Conservation (phyloP, 176 grass and related monocot species). For the Microstegium vimineum region DNA sequence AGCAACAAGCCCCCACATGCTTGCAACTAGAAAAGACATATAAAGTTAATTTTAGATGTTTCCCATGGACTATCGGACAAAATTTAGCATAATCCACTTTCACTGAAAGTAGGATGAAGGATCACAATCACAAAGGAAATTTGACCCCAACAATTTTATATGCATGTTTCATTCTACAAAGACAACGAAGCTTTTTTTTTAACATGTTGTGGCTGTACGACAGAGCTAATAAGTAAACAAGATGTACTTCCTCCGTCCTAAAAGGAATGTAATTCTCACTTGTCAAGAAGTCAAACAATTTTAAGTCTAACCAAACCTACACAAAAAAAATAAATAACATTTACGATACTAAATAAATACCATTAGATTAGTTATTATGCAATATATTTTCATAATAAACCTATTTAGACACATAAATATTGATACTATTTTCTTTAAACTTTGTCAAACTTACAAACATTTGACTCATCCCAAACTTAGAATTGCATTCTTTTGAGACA, state of each 20-base stretch:
- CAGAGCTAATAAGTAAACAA: background rate
- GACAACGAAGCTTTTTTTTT: background rate
- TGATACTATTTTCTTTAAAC: background rate
- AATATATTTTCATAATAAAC: background rate
- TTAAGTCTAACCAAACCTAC: background rate
- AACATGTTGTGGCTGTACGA: background rate
- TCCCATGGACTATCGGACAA: background rate
- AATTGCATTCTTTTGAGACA: background rate
- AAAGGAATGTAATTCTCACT: background rate
- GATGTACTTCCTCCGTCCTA: background rate
- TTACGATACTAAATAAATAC: too few relatives aligned
- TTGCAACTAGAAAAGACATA: slow-evolving; percentile 45
- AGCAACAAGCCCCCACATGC: slow-evolving; percentile 84
- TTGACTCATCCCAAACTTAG: background rate
- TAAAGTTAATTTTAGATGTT: slow-evolving; percentile 1
- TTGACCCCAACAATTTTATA: background rate
- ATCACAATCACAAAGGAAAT: background rate
- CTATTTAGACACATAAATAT: background rate
- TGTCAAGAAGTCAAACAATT: background rate
- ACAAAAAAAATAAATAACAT: too few relatives aligned
- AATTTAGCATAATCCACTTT: background rate
- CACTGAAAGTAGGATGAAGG: background rate
- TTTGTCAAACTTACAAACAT: background rate
- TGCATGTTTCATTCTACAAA: background rate
- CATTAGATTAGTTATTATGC: background rate